These are phyloP conservation scores for Dillenia suffruticosa DNA, from an alignment of 164 flowering plant species.

Conservation along the genomic window DNA sequence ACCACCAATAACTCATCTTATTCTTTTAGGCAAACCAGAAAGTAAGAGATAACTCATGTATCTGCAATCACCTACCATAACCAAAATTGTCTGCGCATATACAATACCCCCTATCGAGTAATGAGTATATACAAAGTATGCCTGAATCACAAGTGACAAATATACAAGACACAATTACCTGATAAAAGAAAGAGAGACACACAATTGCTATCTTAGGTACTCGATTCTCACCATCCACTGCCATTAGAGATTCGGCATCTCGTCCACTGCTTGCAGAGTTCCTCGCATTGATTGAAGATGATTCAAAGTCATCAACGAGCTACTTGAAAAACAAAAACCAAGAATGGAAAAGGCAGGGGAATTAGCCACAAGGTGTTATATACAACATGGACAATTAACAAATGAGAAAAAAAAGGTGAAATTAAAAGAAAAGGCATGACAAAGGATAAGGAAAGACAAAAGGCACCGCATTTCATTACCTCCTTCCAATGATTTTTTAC, in stretches of 20 bases:
- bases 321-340: constrained; percentile 16
- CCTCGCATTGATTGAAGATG: constrained; percentile 34
- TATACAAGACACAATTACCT: background rate
- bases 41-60: too few relatives aligned
- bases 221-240: constrained; percentile 36
- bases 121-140: background rate
- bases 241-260: constrained; percentile 16
- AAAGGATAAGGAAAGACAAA: background rate
- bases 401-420: background rate
- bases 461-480: constrained; percentile 27
- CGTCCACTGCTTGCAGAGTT: constrained; percentile 16
- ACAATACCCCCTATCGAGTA: background rate
- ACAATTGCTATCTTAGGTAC: constrained; percentile 3
- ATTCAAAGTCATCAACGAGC: constrained; percentile 62
- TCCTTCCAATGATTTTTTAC: constrained; percentile 60
- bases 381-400: background rate
- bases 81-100: background rate
- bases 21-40: too few relatives aligned
- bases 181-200: background rate
- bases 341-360: background rate
- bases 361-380: constrained; percentile 4
- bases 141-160: background rate
- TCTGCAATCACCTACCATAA: too few relatives aligned
- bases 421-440: background rate
- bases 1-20: too few relatives aligned